Base-by-base conservation (phyloP, 768 basidiomycete genomes). In the Boletus sp. region DNA sequence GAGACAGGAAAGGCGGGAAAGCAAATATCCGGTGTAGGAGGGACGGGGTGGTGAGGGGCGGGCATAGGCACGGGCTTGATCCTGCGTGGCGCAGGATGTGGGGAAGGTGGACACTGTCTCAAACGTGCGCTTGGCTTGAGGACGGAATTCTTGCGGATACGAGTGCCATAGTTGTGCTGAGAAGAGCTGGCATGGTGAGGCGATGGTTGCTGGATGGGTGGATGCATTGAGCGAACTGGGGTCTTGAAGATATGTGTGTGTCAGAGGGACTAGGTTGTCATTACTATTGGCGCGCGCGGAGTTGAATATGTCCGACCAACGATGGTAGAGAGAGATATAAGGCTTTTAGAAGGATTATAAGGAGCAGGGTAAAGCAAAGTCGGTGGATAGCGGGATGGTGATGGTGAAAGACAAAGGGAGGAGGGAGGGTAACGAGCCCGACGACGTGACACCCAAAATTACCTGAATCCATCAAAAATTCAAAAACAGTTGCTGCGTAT, bases 1-100 rank as follows among this genome's bases (percentile, higher is more conserved):
- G 79, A 77, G 0, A 86, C 80, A 2, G 88, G 87, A 61, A 87
- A 88, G 13, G 69, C 53, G 27, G 79, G 75, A 17, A 67, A 56
- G 25, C 51, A 58, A 27, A 51, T 60, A 21, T 66, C 63, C 17
- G 59, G 41, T 1, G 65, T 32, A 49, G 59, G 42, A 48, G 57
- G 38, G 38, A 54, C 49, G 44, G 61, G 62, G 27, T 41, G 60
- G 59, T 58, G 66, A 56, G 63, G 33, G 59, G 45, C 35, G 46
- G 63, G 61, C 53, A 61, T 35, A 42, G 69, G 68, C 15, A 66
- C 63, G 37, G 70, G 70, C 56, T 64, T 73, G 63, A 71, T 64
- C 54, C 65, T 68, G 47, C 72, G 65, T 34, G 65, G 67, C 1
- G 64, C 53, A 25, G 71, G 68, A 40, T 74, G 74, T 6, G 66